Percentiles rank a stretch among this genome's conserved stretches.
Conservation (phyloP, 2,329 filamentous ascomycete species). For the Scopulariopsis brevicaulis region DNA sequence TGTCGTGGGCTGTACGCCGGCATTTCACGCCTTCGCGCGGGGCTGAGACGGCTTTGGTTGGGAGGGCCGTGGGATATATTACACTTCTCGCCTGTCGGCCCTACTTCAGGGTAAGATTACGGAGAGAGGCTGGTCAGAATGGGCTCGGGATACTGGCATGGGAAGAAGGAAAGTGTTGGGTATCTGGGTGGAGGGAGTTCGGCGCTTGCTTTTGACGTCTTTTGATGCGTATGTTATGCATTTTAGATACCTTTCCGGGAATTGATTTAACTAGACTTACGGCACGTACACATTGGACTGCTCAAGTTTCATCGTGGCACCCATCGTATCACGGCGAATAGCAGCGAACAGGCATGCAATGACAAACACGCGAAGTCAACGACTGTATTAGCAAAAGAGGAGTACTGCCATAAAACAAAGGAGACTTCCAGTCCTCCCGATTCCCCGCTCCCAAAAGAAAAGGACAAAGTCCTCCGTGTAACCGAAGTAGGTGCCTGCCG, state of each 20-base stretch:
- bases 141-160: no score
- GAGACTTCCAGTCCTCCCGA: background rate
- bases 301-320: background rate
- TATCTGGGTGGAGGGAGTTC: background rate
- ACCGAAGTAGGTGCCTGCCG: background rate
- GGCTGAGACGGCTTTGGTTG: background rate
- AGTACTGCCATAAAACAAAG: background rate
- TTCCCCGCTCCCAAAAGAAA: background rate
- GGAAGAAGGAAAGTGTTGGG: no score
- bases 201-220: background rate
- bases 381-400: background rate
- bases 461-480: background rate
- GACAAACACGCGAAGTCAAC: background rate
- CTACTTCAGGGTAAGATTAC: no score
- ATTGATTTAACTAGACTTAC: background rate
- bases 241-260: background rate
- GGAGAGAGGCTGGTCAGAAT: no score
- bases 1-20: background rate
- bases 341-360: background rate
- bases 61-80: background rate
- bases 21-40: background rate
- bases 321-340: background rate
- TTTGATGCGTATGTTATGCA: background rate
- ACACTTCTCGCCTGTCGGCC: no score
- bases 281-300: background rate